Conservation (phyloP, 2,329 filamentous ascomycete genomes). For the Tolypocladium tropicale region DNA sequence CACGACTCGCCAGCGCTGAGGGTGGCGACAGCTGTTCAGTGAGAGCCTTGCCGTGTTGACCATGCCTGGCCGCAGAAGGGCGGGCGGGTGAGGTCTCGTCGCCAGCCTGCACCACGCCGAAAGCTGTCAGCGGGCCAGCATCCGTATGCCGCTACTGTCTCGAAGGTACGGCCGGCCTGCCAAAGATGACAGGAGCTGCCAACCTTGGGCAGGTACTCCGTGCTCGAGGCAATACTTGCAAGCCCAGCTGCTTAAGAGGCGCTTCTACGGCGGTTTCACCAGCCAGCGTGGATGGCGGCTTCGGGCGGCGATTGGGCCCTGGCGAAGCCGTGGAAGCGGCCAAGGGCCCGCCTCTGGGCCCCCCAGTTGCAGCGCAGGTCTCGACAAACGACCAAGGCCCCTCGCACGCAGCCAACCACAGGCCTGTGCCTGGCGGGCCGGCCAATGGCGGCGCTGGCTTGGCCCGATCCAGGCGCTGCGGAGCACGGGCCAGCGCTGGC, state of each 20-base stretch:
- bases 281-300: background rate
- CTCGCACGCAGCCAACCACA: constrained; percentile 4
- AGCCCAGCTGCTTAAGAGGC: background rate
- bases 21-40: too few relatives aligned
- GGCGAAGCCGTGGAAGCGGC: background rate
- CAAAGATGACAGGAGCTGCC: background rate
- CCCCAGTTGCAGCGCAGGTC: background rate
- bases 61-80: too few relatives aligned
- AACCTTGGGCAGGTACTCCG: too few relatives aligned
- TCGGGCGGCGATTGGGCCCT: background rate
- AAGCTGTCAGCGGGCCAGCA: too few relatives aligned
- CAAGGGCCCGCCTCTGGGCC: background rate
- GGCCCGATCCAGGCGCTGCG: background rate
- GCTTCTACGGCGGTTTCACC: background rate
- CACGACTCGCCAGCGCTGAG: background rate
- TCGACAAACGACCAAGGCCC: background rate
- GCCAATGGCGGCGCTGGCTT: constrained; percentile 3
- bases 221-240: too few relatives aligned
- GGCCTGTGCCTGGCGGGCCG: constrained; percentile 7
- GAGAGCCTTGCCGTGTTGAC: too few relatives aligned
- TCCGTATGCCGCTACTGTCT: background rate
- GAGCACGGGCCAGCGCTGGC: background rate
- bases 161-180: background rate
- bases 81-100: too few relatives aligned
- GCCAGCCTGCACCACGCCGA: too few relatives aligned